Evolutionary conservation across 495 filamentous ascomycete species (phyloP).

Genomic region (Penicillium paradoxum): DNA sequence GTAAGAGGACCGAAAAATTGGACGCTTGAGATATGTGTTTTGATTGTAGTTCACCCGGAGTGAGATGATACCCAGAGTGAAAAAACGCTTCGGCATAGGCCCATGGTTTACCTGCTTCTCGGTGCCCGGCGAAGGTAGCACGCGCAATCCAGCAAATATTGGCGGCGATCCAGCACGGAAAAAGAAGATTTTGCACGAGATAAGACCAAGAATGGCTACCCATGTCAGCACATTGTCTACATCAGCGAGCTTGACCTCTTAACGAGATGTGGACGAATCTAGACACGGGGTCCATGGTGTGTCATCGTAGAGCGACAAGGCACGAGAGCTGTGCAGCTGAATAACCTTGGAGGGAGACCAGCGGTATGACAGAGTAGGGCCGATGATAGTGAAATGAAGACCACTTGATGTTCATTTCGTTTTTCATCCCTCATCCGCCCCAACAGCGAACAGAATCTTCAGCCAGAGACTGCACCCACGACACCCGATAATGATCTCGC

Average conservation of each 20-base stretch:
- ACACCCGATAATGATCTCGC: conserved; percentile 73
- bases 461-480: conserved; percentile 78
- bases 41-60: not conserved
- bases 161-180: not conserved
- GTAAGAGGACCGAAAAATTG: too few relatives aligned
- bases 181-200: too few relatives aligned
- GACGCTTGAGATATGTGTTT: not conserved
- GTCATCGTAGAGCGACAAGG: not conserved
- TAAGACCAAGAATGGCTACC: not conserved
- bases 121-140: not conserved
- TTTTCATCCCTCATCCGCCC: conserved; percentile 49
- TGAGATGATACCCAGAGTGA: not conserved
- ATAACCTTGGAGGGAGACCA: too few relatives aligned
- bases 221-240: not conserved
- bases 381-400: not conserved
- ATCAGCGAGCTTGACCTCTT: not conserved
- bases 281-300: not conserved
- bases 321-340: not conserved
- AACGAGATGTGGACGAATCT: not conserved
- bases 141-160: not conserved
- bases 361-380: not conserved
- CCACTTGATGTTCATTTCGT: not conserved
- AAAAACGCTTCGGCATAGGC: not conserved
- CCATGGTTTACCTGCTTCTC: not conserved
- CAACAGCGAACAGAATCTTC: conserved; percentile 65